Evolutionary conservation across 169 alveolate genomes (phyloP).

Genomic region (Cryptosporidium meleagridis): DNA sequence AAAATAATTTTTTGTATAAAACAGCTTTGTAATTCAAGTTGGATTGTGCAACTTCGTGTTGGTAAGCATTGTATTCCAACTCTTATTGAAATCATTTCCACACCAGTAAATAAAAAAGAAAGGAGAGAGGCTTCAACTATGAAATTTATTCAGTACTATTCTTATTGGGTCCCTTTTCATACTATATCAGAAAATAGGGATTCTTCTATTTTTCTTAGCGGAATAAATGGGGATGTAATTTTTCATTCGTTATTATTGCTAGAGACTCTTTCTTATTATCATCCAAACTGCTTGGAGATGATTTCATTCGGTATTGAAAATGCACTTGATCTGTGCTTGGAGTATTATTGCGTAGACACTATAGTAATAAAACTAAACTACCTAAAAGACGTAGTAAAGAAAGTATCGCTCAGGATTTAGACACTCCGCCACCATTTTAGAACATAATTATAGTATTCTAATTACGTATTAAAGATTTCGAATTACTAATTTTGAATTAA

Average conservation of each 20-base stretch:
- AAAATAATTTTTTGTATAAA: constrained; percentile 55
- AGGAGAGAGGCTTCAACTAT: neutral
- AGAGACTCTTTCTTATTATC: constrained; percentile 56
- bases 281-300: constrained; percentile 67
- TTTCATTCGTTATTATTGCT: constrained; percentile 39
- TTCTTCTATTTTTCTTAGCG: constrained; percentile 4
- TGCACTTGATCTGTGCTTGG: constrained; percentile 53
- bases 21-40: constrained; percentile 43
- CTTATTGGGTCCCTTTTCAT: constrained; percentile 65
- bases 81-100: constrained; percentile 40
- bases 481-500: neutral
- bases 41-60: constrained; percentile 64
- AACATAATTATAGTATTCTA: neutral
- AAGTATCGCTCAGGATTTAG: neutral
- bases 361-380: constrained; percentile 44
- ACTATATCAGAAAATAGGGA: neutral
- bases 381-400: constrained; percentile 15
- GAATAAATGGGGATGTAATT: constrained; percentile 54
- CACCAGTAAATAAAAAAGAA: constrained; percentile 18
- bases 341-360: constrained; percentile 33
- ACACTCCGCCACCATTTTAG: neutral
- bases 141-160: constrained; percentile 36
- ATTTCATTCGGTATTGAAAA: constrained; percentile 50
- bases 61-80: constrained; percentile 68
- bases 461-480: too few species aligned